Percentiles rank a stretch among this genome's conserved stretches.
These are phyloP conservation scores for Peniophora sp. DNA, from an alignment of 1,284 basidiomycete genomes.

Conservation along the genomic window DNA sequence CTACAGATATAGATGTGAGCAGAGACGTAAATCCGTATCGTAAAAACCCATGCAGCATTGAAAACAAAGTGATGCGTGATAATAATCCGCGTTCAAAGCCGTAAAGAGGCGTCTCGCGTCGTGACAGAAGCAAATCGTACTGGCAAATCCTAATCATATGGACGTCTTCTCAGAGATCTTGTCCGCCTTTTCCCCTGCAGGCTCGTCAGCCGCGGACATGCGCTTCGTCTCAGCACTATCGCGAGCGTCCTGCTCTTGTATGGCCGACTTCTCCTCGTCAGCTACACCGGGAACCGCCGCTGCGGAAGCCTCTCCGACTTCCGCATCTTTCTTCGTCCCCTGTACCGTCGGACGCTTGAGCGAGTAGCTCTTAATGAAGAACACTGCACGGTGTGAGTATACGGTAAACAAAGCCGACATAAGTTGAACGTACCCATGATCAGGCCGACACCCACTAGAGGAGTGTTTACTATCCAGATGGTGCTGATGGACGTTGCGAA, in stretches of 20 bases:
- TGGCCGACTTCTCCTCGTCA: constrained; percentile 3
- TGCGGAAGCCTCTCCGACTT: constrained; percentile 4
- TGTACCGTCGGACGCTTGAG: constrained; percentile 48
- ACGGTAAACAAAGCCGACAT: neutral
- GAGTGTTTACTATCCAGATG: constrained; percentile 69
- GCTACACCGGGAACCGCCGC: neutral
- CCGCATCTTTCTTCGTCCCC: constrained; percentile 20
- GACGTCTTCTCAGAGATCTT: no score
- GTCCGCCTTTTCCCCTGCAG: no score
- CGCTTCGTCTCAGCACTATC: no score
- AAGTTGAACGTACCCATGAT: constrained; percentile 35
- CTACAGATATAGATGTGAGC: no score
- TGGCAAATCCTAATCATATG: no score
- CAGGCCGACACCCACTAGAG: constrained; percentile 49
- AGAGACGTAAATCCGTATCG: no score
- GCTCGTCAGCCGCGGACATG: no score
- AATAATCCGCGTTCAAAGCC: no score
- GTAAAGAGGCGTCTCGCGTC: no score
- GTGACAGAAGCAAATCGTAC: no score
- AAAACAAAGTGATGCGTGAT: no score
- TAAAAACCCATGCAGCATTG: no score
- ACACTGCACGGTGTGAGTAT: constrained; percentile 15
- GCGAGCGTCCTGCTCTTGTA: constrained; percentile 3
- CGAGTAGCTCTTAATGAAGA: constrained; percentile 58
- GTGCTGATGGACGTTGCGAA: constrained; percentile 61